These are phyloP conservation scores for Psidium friedrichsthalianum DNA, from an alignment of 345 rosid genomes.

Conservation along the genomic window DNA sequence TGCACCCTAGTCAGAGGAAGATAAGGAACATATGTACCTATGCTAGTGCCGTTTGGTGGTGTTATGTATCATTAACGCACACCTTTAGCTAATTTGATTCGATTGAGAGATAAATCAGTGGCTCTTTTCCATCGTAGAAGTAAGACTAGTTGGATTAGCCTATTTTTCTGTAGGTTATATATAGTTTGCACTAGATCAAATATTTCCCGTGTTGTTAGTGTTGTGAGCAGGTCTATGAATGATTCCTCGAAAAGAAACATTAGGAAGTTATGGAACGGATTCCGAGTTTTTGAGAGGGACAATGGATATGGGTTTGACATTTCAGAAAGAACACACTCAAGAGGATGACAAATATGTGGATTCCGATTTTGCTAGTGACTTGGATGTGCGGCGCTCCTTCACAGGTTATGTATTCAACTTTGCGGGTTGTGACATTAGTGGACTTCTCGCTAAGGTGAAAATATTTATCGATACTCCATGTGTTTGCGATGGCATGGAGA, in stretches of 20 bases:
- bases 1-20: too few species aligned
- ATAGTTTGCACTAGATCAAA: neutral
- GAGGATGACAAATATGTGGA: neutral
- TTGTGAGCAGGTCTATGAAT: neutral
- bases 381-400: too few species aligned
- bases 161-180: too few species aligned
- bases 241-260: neutral
- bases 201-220: neutral
- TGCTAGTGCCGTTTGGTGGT: neutral
- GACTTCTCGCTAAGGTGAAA: neutral
- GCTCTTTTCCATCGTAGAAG: too few species aligned
- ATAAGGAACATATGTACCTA: neutral
- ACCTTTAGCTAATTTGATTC: too few species aligned
- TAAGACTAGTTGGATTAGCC: too few species aligned
- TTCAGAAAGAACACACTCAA: neutral
- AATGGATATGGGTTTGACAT: neutral
- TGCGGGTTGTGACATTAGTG: neutral
- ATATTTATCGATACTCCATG: neutral
- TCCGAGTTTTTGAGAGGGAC: neutral
- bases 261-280: neutral
- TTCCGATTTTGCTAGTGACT: neutral
- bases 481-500: neutral
- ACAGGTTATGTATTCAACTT: too few species aligned
- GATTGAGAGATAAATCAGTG: too few species aligned
- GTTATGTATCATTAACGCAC: neutral